A percentile compares a stretch with the other conserved stretches of the same genome.
Evolutionary conservation across 2,329 filamentous ascomycete species (phyloP).

Genomic region (Neospermospora avenae): DNA sequence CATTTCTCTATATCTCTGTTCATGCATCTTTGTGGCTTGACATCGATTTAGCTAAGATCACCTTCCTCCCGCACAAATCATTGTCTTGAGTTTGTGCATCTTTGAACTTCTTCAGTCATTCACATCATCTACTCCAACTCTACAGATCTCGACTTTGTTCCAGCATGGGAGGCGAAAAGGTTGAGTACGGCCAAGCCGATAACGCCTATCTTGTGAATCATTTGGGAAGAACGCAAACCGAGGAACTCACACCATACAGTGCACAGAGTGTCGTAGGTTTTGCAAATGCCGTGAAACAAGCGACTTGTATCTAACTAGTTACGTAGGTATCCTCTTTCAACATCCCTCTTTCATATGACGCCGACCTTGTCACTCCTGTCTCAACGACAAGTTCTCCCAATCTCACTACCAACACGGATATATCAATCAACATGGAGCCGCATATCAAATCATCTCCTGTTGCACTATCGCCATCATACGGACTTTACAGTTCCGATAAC

Average conservation of each 20-base stretch:
- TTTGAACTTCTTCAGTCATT: background rate
- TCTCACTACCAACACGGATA: slow-evolving; percentile 17
- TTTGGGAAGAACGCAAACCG: slow-evolving; percentile 10
- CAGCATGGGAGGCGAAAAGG: background rate
- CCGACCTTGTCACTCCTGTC: slow-evolving; percentile 29
- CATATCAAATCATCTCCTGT: slow-evolving; percentile 23
- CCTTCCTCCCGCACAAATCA: background rate
- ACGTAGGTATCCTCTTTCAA: slow-evolving; percentile 34
- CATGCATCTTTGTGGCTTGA: slow-evolving; percentile 8
- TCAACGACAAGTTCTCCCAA: slow-evolving; percentile 25
- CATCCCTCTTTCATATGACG: slow-evolving; percentile 28
- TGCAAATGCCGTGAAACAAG: background rate
- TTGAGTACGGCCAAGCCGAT: background rate
- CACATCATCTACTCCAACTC: background rate
- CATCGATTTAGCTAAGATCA: slow-evolving; percentile 6
- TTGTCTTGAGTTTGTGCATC: background rate
- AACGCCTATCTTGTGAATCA: slow-evolving; percentile 8
- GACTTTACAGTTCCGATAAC: slow-evolving; percentile 17
- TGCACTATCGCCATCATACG: background rate
- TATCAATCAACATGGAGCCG: slow-evolving; percentile 13
- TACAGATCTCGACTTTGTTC: background rate
- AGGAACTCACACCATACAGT: slow-evolving; percentile 26
- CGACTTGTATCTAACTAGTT: slow-evolving; percentile 12
- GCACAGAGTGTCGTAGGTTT: slow-evolving; percentile 9
- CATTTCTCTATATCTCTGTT: slow-evolving; percentile 16